Base-by-base conservation (phyloP, 768 basidiomycete genomes). In the Rhodotorula babjevae region DNA sequence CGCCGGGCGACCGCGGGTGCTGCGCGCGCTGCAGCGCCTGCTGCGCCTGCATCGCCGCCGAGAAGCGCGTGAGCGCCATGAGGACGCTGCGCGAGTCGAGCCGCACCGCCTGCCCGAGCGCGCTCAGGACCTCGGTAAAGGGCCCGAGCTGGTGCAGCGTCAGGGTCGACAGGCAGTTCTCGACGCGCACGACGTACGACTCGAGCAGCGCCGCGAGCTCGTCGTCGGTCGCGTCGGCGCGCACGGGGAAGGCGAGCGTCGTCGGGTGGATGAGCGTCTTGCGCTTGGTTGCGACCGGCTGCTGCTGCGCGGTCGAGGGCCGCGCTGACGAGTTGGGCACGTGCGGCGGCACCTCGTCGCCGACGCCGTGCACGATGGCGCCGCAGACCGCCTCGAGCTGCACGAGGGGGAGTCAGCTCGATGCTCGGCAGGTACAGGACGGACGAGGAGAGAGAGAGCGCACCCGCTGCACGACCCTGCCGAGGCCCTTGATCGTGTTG, bases 141-240 rank as follows among this genome's bases (percentile, higher is more conserved):
- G 78, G 78, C 0, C 78, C 78, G 56, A 79, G 75, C 61, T 76
- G 73, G 27, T 70, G 73, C 29, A 77, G 72, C 25, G 68, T 69
- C n/a, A 79, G 63, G 4, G 77, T 71, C 36, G 75, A 63, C 31
- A 77, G 66, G 47, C 58, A 63, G 58, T 79, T 76, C 60, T 79
- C 78, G 64, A 77, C 63, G 27, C 78, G 70, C 42, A 71, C 61
- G 40, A 77, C 36, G 71, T 75, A 72, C n/a, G 63, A 64, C 63
- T 79, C 78, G 61, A 79, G 72, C 2, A 77, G 44, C 5, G 73
- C 75, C 0, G 70, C 67, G 15, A 79, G 70, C 66, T 79, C 74
- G 46, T 76, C 78, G 59, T 79, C 78, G 9, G 73, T 69, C 31
- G 78, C 75, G 33, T 77, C 75, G 3, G 71, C 65, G 18, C 78